phyloP scores from a whole-genome alignment of 352 stramenopile species.

The Globisporangium okanoganense region DNA sequence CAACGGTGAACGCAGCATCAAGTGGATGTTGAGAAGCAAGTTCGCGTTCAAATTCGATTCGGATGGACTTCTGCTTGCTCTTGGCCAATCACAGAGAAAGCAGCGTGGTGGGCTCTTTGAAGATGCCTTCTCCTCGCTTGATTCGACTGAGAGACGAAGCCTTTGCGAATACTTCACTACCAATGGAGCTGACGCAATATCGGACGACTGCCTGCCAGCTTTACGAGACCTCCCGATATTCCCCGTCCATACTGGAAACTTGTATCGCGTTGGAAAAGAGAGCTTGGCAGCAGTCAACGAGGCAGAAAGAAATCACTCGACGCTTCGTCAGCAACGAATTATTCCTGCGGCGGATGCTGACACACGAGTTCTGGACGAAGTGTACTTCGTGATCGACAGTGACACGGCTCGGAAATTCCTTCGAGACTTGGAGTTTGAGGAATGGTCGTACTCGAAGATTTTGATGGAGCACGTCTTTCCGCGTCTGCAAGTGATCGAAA shows the following conservation, averaged over 20 bases:
- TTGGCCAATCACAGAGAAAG: constrained; percentile 30
- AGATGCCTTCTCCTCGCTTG: constrained; percentile 30
- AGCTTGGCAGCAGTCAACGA: not conserved
- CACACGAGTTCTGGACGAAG: constrained; percentile 37
- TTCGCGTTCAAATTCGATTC: constrained; percentile 44
- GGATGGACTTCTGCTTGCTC: constrained; percentile 33
- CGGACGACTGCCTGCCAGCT: constrained; percentile 30
- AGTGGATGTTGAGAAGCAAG: constrained; percentile 41
- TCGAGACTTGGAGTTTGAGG: constrained; percentile 40
- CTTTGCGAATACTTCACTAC: constrained; percentile 42
- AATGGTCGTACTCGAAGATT: constrained; percentile 52
- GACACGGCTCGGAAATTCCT: constrained; percentile 41
- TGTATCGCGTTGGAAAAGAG: constrained; percentile 3
- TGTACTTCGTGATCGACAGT: constrained; percentile 42
- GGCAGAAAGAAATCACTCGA: not conserved
- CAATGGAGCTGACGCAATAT: constrained; percentile 30
- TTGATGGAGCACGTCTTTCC: constrained; percentile 66
- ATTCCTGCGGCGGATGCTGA: constrained; percentile 43
- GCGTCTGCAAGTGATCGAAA: constrained; percentile 31
- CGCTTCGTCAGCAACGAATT: constrained; percentile 20
- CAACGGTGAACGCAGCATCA: constrained; percentile 29
- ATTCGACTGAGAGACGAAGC: constrained; percentile 21
- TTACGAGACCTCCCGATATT: constrained; percentile 54
- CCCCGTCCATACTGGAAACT: constrained; percentile 21
- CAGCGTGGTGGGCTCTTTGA: constrained; percentile 33